Evolutionary conservation across 1,284 basidiomycete genomes (phyloP).

Genomic region (Boletus mariae): DNA sequence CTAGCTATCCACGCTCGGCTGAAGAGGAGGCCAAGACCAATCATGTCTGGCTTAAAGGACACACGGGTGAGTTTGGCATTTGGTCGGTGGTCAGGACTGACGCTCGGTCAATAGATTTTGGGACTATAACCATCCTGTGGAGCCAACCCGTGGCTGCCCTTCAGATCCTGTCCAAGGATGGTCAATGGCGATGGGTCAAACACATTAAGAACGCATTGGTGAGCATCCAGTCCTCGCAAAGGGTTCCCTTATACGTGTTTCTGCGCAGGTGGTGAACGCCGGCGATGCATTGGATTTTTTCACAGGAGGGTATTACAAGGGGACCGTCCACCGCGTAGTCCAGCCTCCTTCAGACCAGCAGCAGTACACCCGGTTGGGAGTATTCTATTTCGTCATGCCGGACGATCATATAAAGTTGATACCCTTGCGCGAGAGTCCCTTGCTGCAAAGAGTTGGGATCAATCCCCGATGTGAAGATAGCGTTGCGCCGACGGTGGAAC

Average conservation of each 20-base stretch:
- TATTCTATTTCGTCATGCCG: slow-evolving; percentile 42
- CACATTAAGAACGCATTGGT: slow-evolving; percentile 61
- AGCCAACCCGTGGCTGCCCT: slow-evolving; percentile 58
- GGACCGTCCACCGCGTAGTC: slow-evolving; percentile 44
- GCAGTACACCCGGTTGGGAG: slow-evolving; percentile 38
- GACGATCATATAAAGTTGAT: slow-evolving; percentile 33
- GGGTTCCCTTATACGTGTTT: not conserved
- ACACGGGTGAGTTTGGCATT: slow-evolving; percentile 43
- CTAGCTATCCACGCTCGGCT: slow-evolving; percentile 42
- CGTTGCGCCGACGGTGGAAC: slow-evolving; percentile 37
- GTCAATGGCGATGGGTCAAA: slow-evolving; percentile 55
- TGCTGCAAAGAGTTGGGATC: slow-evolving; percentile 34
- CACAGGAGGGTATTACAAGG: slow-evolving; percentile 50
- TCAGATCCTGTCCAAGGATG: slow-evolving; percentile 51
- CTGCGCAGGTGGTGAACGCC: slow-evolving; percentile 46
- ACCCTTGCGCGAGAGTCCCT: slow-evolving; percentile 32
- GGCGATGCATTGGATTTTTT: slow-evolving; percentile 59
- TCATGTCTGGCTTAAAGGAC: slow-evolving; percentile 60
- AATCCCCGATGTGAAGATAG: slow-evolving; percentile 31
- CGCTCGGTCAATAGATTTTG: slow-evolving; percentile 43
- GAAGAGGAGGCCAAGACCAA: slow-evolving; percentile 55
- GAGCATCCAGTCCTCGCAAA: slow-evolving; percentile 7
- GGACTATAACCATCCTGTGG: slow-evolving; percentile 56
- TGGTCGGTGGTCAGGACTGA: not conserved
- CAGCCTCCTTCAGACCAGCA: slow-evolving; percentile 44